These are phyloP conservation scores for Fusarium subtropicale DNA, from an alignment of 2,329 filamentous ascomycete genomes.

Conservation along the genomic window DNA sequence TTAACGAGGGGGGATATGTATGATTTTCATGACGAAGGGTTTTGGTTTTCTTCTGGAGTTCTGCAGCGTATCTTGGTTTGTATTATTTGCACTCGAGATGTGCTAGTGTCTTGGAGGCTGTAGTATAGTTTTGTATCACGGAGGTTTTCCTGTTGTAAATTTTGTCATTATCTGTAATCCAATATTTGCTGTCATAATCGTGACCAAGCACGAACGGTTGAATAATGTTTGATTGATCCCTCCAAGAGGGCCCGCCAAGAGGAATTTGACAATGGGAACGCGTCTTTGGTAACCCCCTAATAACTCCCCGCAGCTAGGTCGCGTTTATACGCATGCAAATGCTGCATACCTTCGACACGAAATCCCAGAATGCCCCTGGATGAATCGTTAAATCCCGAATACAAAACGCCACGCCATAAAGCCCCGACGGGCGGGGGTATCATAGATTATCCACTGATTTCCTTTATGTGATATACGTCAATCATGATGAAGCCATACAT, in stretches of 20 bases:
- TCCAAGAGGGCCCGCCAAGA: background rate
- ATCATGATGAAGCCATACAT: constrained; percentile 39
- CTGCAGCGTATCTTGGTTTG: constrained; percentile 23
- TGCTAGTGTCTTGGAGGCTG: background rate
- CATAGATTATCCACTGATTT: constrained; percentile 35
- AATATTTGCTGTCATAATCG: background rate
- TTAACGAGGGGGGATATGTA: constrained; percentile 17
- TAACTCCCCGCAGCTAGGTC: constrained; percentile 18
- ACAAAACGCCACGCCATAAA: constrained; percentile 46
- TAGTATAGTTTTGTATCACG: background rate
- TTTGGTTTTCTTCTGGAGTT: constrained; percentile 30
- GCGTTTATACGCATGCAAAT: constrained; percentile 1
- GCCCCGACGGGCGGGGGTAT: constrained; percentile 47
- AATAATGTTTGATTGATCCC: background rate
- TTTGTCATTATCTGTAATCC: background rate
- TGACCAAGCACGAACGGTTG: background rate
- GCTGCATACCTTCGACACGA: constrained; percentile 1
- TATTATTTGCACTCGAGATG: background rate
- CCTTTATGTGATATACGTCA: constrained; percentile 44
- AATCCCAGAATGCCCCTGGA: constrained; percentile 6
- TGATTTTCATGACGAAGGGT: constrained; percentile 28
- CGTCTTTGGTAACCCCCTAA: constrained; percentile 1
- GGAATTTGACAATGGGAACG: background rate
- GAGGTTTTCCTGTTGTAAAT: background rate
- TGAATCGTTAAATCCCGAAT: constrained; percentile 35